These are phyloP conservation scores for Patellaria atrata DNA, from an alignment of 495 filamentous ascomycete genomes.

Conservation along the genomic window DNA sequence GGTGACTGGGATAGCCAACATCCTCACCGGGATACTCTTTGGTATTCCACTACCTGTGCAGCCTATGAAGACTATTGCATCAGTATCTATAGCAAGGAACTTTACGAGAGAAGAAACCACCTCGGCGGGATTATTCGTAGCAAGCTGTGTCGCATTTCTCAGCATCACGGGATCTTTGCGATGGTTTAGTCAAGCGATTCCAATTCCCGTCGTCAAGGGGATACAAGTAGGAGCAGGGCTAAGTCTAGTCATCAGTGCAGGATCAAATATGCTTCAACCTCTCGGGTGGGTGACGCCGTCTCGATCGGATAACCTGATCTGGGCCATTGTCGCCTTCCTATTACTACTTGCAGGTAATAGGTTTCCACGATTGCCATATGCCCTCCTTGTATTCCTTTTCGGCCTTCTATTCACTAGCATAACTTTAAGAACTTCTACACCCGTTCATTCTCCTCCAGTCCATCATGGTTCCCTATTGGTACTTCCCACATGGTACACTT, in stretches of 20 bases:
- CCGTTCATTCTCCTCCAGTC: slow-evolving; percentile 7
- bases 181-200: slow-evolving; percentile 56
- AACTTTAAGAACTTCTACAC: slow-evolving; percentile 13
- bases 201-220: slow-evolving; percentile 76
- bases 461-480: slow-evolving; percentile 4
- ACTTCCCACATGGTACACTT: slow-evolving; percentile 9
- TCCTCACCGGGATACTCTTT: slow-evolving; percentile 65
- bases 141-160: slow-evolving; percentile 54
- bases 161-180: slow-evolving; percentile 59
- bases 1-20: slow-evolving; percentile 76
- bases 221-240: slow-evolving; percentile 88
- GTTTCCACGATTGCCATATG: slow-evolving; percentile 54
- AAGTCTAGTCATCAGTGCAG: slow-evolving; percentile 60
- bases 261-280: slow-evolving; percentile 43
- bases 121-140: slow-evolving; percentile 66
- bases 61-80: slow-evolving; percentile 61
- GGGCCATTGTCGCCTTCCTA: slow-evolving; percentile 55
- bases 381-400: slow-evolving; percentile 51
- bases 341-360: slow-evolving; percentile 48
- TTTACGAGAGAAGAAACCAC: slow-evolving; percentile 54
- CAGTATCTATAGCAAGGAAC: slow-evolving; percentile 58
- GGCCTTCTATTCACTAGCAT: slow-evolving; percentile 39
- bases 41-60: slow-evolving; percentile 79
- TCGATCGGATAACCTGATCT: slow-evolving; percentile 58
- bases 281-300: slow-evolving; percentile 43